Conservation (phyloP, 2,329 filamentous ascomycete species). For the Fusarium staphyleae region DNA sequence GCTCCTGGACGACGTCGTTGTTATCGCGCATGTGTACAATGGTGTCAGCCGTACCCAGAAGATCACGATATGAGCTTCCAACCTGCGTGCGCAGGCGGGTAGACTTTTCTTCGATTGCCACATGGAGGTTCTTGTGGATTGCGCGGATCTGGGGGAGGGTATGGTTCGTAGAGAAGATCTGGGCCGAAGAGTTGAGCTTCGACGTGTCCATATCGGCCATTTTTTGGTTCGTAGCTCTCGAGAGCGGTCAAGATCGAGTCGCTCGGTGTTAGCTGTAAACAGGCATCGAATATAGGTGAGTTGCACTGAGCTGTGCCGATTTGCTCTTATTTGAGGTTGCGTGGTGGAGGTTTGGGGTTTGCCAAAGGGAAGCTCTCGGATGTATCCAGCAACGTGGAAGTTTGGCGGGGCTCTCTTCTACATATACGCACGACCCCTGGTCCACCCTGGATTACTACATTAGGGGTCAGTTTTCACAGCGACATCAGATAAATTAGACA, state of each 20-base stretch:
- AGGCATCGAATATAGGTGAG: conserved; percentile 21
- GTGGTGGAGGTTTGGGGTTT: conserved; percentile 7
- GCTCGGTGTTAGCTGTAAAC: not conserved
- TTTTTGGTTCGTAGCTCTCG: conserved; percentile 26
- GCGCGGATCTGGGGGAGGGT: conserved; percentile 70
- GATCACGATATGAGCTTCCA: conserved; percentile 79
- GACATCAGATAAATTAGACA: not conserved
- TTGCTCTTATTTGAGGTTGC: conserved; percentile 11
- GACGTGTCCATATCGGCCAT: conserved; percentile 58
- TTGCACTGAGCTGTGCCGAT: conserved; percentile 2
- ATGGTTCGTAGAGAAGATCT: conserved; percentile 63
- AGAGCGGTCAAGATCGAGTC: conserved; percentile 1
- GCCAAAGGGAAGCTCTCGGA: conserved; percentile 20
- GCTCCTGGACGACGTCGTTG: conserved; percentile 75
- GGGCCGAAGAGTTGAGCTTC: conserved; percentile 56
- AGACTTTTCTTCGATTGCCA: conserved; percentile 67
- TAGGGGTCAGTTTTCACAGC: not conserved
- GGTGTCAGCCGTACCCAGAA: conserved; percentile 90
- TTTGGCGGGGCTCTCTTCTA: conserved; percentile 29
- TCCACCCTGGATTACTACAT: conserved; percentile 6
- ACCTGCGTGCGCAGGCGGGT: conserved; percentile 69
- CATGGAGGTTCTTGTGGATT: conserved; percentile 66
- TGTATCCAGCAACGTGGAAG: conserved; percentile 38
- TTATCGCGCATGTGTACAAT: conserved; percentile 88
- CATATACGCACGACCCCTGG: conserved; percentile 14